Evolutionary conservation across 139 green algal species (phyloP).

Genomic region (Nannochloris sp.): DNA sequence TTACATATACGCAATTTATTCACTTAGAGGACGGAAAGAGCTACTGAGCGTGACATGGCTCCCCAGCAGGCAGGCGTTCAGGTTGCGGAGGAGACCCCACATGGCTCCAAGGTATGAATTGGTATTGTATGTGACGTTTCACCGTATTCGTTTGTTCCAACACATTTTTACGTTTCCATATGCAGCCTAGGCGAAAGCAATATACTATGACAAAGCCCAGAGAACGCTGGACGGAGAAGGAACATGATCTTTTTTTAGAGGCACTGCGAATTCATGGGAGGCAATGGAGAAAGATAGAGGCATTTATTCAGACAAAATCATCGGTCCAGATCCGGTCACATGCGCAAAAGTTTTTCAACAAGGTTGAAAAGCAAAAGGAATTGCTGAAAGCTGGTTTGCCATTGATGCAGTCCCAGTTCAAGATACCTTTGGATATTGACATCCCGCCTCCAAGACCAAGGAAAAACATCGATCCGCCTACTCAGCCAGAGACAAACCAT

Average conservation of each 20-base stretch:
- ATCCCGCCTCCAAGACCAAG: slow-evolving; percentile 85
- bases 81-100: no score
- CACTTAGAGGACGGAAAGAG: no score
- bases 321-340: slow-evolving; percentile 92
- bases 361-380: slow-evolving; percentile 46
- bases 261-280: slow-evolving; percentile 70
- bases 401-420: slow-evolving; percentile 12
- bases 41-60: no score
- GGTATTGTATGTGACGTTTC: no score
- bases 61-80: no score
- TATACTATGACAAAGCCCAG: slow-evolving; percentile 74
- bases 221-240: slow-evolving; percentile 78
- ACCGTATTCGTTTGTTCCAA: no score
- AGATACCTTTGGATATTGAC: slow-evolving; percentile 33
- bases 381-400: slow-evolving; percentile 22
- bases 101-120: no score
- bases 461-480: slow-evolving; percentile 39
- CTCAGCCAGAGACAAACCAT: not conserved
- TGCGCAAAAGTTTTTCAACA: slow-evolving; percentile 89
- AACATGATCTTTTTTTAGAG: slow-evolving; percentile 84
- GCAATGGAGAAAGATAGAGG: slow-evolving; percentile 67
- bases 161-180: no score
- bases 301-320: slow-evolving; percentile 88
- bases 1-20: no score
- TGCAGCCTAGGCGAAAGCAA: slow-evolving; percentile 49